These are phyloP conservation scores for Tetrahymena malaccensis DNA, from an alignment of 73 alveolate species.

Conservation along the genomic window DNA sequence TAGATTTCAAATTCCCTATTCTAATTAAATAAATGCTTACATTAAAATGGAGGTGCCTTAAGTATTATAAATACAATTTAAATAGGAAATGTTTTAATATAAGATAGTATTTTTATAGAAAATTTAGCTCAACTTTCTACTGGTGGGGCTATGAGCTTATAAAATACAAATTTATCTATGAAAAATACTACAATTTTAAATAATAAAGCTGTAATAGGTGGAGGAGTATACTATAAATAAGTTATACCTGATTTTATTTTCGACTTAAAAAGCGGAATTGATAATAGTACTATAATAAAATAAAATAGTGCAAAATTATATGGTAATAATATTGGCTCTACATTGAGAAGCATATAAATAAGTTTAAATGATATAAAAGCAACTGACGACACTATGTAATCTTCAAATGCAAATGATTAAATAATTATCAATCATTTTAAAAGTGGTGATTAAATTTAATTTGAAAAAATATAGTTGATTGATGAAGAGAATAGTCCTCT, in stretches of 20 bases:
- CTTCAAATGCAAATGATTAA: too few relatives aligned
- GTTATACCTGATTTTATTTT: neutral
- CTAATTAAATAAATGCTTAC: neutral
- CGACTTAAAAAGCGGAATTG: neutral
- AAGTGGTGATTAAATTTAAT: neutral
- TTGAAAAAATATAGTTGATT: too few relatives aligned
- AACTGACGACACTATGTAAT: neutral
- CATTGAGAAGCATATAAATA: neutral
- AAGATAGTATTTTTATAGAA: neutral
- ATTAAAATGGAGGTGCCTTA: neutral
- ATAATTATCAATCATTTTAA: too few relatives aligned
- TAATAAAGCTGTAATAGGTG: neutral
- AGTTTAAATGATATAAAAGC: neutral
- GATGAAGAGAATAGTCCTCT: neutral
- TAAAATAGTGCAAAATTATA: neutral
- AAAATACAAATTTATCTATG: neutral
- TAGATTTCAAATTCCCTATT: neutral
- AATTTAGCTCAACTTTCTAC: neutral
- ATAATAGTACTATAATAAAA: too few relatives aligned
- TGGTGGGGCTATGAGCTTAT: neutral
- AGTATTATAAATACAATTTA: neutral
- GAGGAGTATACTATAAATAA: neutral
- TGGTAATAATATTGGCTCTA: neutral
- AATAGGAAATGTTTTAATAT: neutral
- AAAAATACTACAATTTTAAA: neutral